Conservation (phyloP, 179 eudicot genomes). For the Monotropa hypopitys region DNA sequence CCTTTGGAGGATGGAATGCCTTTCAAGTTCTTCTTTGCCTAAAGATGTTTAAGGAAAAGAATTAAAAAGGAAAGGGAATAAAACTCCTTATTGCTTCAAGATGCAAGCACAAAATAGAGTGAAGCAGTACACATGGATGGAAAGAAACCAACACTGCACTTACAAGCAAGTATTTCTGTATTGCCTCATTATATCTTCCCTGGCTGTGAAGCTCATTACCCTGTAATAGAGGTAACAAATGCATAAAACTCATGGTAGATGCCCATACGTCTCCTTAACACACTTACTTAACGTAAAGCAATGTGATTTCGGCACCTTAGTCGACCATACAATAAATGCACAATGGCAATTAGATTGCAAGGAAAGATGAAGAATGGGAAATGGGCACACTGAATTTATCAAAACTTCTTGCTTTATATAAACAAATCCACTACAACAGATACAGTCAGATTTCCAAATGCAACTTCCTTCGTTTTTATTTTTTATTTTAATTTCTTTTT, state of each 20-base stretch:
- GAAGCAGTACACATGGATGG: conserved; percentile 4
- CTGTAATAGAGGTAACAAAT: conserved; percentile 23
- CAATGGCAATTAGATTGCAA: background rate
- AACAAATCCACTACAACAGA: background rate
- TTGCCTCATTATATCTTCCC: conserved; percentile 66
- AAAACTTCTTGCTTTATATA: background rate
- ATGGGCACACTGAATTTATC: background rate
- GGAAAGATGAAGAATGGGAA: background rate
- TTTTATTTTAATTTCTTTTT: background rate
- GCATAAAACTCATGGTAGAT: background rate
- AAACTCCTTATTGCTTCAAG: background rate
- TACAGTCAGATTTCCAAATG: background rate
- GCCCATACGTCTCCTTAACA: background rate
- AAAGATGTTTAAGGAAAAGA: conserved; percentile 2
- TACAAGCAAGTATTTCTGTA: conserved; percentile 73
- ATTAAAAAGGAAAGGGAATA: background rate
- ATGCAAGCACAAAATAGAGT: background rate
- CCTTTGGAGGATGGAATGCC: conserved; percentile 51
- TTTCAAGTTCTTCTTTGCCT: conserved; percentile 83
- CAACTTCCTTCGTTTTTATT: background rate
- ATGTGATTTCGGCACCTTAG: background rate
- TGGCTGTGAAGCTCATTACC: conserved; percentile 79
- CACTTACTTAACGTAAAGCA: background rate
- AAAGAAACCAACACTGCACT: conserved; percentile 23
- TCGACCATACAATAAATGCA: background rate